Conservation (phyloP, 1,284 basidiomycete genomes). For the Coniophora puteana region DNA sequence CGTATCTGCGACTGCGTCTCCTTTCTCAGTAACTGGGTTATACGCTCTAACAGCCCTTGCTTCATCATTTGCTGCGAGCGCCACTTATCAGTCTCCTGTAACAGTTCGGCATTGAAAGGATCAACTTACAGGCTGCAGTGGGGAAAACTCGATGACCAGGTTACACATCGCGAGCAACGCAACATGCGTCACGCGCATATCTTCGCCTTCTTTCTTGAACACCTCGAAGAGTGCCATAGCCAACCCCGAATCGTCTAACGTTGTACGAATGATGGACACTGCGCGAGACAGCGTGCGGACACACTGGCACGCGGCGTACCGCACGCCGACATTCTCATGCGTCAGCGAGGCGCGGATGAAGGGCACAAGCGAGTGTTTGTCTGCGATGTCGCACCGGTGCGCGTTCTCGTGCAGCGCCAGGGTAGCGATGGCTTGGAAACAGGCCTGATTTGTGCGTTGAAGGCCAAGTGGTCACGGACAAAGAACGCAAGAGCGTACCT, state of each 20-base stretch:
- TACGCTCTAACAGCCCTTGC: slow-evolving; percentile 58
- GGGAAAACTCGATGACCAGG: slow-evolving; percentile 83
- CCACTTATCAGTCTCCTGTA: slow-evolving; percentile 13
- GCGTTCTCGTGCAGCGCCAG: slow-evolving; percentile 69
- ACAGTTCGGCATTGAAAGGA: neutral
- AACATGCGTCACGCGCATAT: slow-evolving; percentile 67
- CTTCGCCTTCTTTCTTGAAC: slow-evolving; percentile 55
- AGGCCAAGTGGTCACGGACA: neutral
- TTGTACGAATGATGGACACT: slow-evolving; percentile 77
- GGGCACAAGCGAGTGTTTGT: slow-evolving; percentile 48
- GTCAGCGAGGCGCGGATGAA: slow-evolving; percentile 50
- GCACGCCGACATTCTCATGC: slow-evolving; percentile 68
- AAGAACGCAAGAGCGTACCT: slow-evolving; percentile 46
- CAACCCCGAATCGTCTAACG: slow-evolving; percentile 77
- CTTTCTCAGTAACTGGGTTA: slow-evolving; percentile 54
- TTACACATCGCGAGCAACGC: slow-evolving; percentile 81
- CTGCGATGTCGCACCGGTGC: slow-evolving; percentile 64
- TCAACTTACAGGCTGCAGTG: slow-evolving; percentile 62
- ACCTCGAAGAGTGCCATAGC: slow-evolving; percentile 66
- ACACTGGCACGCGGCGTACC: slow-evolving; percentile 83
- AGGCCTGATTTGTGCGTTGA: slow-evolving; percentile 43
- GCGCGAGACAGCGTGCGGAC: slow-evolving; percentile 77
- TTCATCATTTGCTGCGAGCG: slow-evolving; percentile 51
- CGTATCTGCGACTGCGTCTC: slow-evolving; percentile 57
- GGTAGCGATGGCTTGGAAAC: slow-evolving; percentile 66